phyloP scores from a whole-genome alignment of 805 yeast genomes.

The Naumovozyma baii region DNA sequence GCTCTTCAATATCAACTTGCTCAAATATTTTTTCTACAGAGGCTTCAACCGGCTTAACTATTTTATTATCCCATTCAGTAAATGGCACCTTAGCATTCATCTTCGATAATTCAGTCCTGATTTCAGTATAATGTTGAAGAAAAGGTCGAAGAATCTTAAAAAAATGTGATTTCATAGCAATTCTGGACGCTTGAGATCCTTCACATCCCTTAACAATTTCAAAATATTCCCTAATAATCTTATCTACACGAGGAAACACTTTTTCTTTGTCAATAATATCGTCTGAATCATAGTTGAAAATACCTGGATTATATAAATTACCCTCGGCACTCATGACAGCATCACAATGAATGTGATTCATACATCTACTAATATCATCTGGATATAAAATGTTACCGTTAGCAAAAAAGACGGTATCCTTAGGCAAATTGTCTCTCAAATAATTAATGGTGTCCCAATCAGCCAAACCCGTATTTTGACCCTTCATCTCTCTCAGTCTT shows the following conservation, averaged over 20 bases:
- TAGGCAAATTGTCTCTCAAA: slow-evolving; percentile 66
- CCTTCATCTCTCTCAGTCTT: slow-evolving; percentile 93
- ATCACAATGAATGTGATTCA: slow-evolving; percentile 58
- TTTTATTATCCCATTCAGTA: slow-evolving; percentile 40
- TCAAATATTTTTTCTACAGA: slow-evolving; percentile 49
- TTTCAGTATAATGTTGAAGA: slow-evolving; percentile 62
- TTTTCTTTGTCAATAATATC: slow-evolving; percentile 38
- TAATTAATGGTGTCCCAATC: slow-evolving; percentile 77
- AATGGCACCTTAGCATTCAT: slow-evolving; percentile 36
- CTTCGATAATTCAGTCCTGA: slow-evolving; percentile 62
- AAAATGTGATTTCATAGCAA: slow-evolving; percentile 85
- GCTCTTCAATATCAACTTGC: slow-evolving; percentile 40
- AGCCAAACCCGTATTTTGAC: slow-evolving; percentile 91
- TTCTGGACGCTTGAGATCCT: slow-evolving; percentile 53
- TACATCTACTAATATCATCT: slow-evolving; percentile 66
- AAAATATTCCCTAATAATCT: slow-evolving; percentile 73
- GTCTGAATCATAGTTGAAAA: slow-evolving; percentile 39
- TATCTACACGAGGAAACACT: slow-evolving; percentile 80
- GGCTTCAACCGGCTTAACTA: slow-evolving; percentile 58
- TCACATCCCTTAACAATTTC: slow-evolving; percentile 53
- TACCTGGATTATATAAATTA: slow-evolving; percentile 85
- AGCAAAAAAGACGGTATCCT: slow-evolving; percentile 79
- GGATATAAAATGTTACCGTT: slow-evolving; percentile 93
- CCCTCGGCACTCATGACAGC: slow-evolving; percentile 98
- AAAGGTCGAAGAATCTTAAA: slow-evolving; percentile 82